Conservation (phyloP, 2,329 filamentous ascomycete species). For the Colletotrichum plurivorum region DNA sequence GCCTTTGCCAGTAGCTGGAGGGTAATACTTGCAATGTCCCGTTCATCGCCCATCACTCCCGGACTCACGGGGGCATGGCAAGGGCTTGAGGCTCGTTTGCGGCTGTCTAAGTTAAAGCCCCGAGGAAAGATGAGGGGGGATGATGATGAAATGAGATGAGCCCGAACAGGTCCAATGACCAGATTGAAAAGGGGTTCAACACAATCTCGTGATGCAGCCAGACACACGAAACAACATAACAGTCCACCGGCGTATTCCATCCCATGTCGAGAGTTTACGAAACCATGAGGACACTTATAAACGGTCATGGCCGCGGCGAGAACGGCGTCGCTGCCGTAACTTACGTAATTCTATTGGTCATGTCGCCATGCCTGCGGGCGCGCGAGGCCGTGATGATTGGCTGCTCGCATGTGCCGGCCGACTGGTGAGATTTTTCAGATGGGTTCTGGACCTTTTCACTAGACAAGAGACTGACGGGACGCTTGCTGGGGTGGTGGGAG, state of each 20-base stretch:
- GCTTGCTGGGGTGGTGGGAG: slow-evolving; percentile 4
- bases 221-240: neutral
- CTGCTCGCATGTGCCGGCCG: slow-evolving; percentile 12
- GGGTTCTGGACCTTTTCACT: slow-evolving; percentile 18
- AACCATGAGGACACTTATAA: slow-evolving; percentile 21
- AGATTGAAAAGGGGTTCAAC: neutral
- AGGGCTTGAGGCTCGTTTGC: neutral
- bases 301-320: slow-evolving; percentile 4
- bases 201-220: slow-evolving; percentile 11
- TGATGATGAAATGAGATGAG: neutral
- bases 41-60: slow-evolving; percentile 31
- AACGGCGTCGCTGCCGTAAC: neutral
- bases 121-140: too few species aligned
- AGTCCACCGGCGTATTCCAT: neutral
- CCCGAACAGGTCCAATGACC: slow-evolving; percentile 1
- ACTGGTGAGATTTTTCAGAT: slow-evolving; percentile 10
- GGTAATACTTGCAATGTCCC: slow-evolving; percentile 17
- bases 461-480: slow-evolving; percentile 11
- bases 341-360: slow-evolving; percentile 41
- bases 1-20: slow-evolving; percentile 27
- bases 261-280: slow-evolving; percentile 15
- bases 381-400: slow-evolving; percentile 19
- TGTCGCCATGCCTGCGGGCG: slow-evolving; percentile 7
- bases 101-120: neutral
- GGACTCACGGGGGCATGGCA: slow-evolving; percentile 2